Evolutionary conservation across 768 basidiomycete genomes (phyloP), one percentile per base, ranked within the genome.

Genomic region (Tephrocybe sp.): DNA sequence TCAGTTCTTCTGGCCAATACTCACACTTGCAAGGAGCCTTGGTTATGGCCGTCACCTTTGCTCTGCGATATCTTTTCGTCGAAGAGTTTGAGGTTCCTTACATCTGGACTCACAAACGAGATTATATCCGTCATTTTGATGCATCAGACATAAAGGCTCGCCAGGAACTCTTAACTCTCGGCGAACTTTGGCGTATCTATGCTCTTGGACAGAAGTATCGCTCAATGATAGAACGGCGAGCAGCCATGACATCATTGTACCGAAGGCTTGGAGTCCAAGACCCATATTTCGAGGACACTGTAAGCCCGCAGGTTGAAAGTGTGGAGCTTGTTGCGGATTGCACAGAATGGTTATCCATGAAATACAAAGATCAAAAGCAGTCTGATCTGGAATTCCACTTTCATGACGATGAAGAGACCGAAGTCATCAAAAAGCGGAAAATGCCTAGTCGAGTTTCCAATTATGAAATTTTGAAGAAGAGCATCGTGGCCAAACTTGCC

Each of bases 61-160:
- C 86, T 40, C 75, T 99, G 29, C 78, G 83, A 27, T 90, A 83
- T 63, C 75, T 98, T 47, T 94, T 98, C 67, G 68, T 91, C 42
- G 83, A 92, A 36, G 83, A 91, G 58, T 86, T 89, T 55, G 97
- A 99, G 65, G 94, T 97, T 6, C 93, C 97, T 0, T 94, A 93
- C 68, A 84, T 98, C 54, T 97, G 89, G 88, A 82, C 84, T 15
- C 92, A 97, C 73, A 91, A 90, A 60, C 80, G 90, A 30, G 97
- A 99, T 64, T 87, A 90, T 61, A 86, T 98, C 59, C 83, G 84
- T 39, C 81, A 88, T 64, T 90, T 89, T 66, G 88, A 92, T 60
- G 74, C 81, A 40, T 64, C 70, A 25, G 83, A 87, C 50, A 76
- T 82, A 43, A 73, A 79, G 27, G 62, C 76, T n/a, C 80, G 80